Percentiles rank a stretch among this genome's conserved stretches.
Conservation (phyloP, 805 yeast species). For the Suhomyces sp. region DNA sequence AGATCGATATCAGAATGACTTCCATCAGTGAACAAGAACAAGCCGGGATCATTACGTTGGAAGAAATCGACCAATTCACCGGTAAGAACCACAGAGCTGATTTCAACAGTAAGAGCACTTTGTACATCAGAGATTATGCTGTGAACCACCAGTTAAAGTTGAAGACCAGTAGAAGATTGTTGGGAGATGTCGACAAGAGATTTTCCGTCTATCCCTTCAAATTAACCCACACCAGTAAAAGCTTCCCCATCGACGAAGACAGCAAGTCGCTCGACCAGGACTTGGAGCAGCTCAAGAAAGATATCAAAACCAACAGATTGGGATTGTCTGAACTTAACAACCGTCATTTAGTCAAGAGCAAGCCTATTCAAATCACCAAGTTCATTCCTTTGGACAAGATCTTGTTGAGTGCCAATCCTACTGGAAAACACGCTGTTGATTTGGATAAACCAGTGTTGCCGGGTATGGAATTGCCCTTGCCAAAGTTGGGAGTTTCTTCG, state of each 20-base stretch:
- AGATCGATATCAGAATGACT: slow-evolving; percentile 78
- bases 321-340: slow-evolving; percentile 80
- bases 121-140: slow-evolving; percentile 85
- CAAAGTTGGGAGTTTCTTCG: slow-evolving; percentile 68
- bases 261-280: slow-evolving; percentile 35
- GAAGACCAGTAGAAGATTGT: slow-evolving; percentile 66
- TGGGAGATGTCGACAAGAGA: slow-evolving; percentile 66
- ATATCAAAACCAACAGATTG: slow-evolving; percentile 60
- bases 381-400: slow-evolving; percentile 69
- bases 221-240: slow-evolving; percentile 62
- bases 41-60: slow-evolving; percentile 66
- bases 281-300: slow-evolving; percentile 46
- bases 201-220: slow-evolving; percentile 91
- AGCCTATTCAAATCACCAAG: slow-evolving; percentile 69
- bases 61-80: slow-evolving; percentile 59
- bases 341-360: slow-evolving; percentile 71
- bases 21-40: slow-evolving; percentile 53
- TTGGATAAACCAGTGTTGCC: slow-evolving; percentile 64
- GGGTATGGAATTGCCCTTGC: slow-evolving; percentile 74
- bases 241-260: slow-evolving; percentile 54
- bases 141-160: slow-evolving; percentile 73
- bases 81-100: slow-evolving; percentile 58
- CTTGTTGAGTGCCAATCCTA: slow-evolving; percentile 60
- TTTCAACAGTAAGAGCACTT: slow-evolving; percentile 61
- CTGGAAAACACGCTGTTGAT: slow-evolving; percentile 66